phyloP scores from a whole-genome alignment of 2,329 filamentous ascomycete species.

The Ophiognomonia clavigignenti-juglandacearum region DNA sequence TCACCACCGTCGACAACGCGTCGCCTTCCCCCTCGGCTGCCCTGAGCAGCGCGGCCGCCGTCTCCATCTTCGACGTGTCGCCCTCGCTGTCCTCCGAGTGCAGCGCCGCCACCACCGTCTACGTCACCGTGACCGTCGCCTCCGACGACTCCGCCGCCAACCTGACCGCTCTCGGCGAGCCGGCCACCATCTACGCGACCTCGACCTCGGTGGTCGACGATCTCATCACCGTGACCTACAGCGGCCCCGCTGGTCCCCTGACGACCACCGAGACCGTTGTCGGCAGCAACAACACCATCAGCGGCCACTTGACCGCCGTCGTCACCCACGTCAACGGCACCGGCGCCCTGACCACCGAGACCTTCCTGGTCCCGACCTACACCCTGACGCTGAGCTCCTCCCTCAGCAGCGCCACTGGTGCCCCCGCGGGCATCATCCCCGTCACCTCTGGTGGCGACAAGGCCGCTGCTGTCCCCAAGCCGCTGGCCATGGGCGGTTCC shows the following conservation, averaged over 20 bases:
- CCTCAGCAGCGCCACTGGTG: conserved; percentile 13
- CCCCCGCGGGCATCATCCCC: conserved; percentile 20
- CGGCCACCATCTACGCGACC: conserved; percentile 1
- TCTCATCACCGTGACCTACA: neutral
- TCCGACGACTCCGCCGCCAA: neutral
- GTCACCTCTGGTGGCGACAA: conserved; percentile 29
- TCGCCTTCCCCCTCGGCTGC: neutral
- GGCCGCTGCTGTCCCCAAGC: conserved; percentile 25
- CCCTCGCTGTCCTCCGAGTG: too few species aligned
- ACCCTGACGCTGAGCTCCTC: conserved; percentile 21
- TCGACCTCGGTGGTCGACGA: neutral
- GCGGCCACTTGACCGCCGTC: neutral
- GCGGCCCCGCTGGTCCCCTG: neutral
- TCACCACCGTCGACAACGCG: conserved; percentile 4
- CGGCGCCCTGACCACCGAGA: conserved; percentile 1
- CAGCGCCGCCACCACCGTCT: conserved; percentile 4
- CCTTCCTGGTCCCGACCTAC: conserved; percentile 6
- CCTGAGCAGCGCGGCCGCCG: too few species aligned
- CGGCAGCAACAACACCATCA: neutral
- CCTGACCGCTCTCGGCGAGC: neutral
- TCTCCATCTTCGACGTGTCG: neutral
- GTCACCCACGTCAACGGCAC: neutral
- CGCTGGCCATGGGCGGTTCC: conserved; percentile 23
- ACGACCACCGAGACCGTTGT: conserved; percentile 2
- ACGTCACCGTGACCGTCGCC: conserved; percentile 6